Evolutionary conservation across 352 stramenopile species (phyloP).

Genomic region (Aphanomyces stellatus): DNA sequence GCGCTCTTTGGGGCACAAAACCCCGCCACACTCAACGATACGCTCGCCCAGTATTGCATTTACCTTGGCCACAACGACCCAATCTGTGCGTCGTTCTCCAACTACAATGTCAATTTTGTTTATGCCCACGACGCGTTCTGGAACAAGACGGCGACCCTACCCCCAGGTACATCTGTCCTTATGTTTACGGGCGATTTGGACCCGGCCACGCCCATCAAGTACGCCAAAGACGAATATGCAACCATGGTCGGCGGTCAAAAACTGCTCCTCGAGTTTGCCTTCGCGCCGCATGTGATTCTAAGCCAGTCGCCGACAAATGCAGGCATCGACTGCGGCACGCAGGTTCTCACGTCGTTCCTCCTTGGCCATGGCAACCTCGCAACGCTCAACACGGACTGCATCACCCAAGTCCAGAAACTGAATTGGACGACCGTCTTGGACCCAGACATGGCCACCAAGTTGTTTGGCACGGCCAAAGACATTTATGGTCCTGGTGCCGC

Average conservation of each 20-base stretch:
- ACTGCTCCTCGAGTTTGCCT: not conserved
- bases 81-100: not conserved
- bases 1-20: slow-evolving; percentile 31
- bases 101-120: not conserved
- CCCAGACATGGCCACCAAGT: not conserved
- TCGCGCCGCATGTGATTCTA: not conserved
- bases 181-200: slow-evolving; percentile 21
- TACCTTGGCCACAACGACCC: slow-evolving; percentile 6
- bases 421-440: slow-evolving; percentile 4
- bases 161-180: slow-evolving; percentile 33
- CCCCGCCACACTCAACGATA: not conserved
- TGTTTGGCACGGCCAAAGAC: slow-evolving; percentile 5
- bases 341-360: slow-evolving; percentile 38
- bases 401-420: slow-evolving; percentile 25
- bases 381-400: slow-evolving; percentile 36
- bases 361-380: slow-evolving; percentile 23
- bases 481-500: not conserved
- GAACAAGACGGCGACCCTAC: slow-evolving; percentile 46
- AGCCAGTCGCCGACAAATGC: not conserved
- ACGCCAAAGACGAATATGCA: slow-evolving; percentile 3
- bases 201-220: not conserved
- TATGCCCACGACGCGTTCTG: slow-evolving; percentile 61
- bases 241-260: not conserved
- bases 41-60: not conserved
- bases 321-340: slow-evolving; percentile 33